phyloP scores from a whole-genome alignment of 2,329 filamentous ascomycete genomes.

The Cryphonectria japonica region DNA sequence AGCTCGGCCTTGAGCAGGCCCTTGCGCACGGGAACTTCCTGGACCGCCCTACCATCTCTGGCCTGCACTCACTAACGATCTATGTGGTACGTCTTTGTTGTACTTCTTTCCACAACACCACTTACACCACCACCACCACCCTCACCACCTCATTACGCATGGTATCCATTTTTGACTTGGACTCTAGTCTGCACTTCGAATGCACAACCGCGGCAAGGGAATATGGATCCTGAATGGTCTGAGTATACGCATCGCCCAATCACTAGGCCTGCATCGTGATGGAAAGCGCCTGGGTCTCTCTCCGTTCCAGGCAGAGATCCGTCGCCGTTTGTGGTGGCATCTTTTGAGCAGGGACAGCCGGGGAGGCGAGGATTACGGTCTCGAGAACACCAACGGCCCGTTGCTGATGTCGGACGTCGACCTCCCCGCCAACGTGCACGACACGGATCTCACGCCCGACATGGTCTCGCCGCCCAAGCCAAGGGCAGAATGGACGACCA shows the following conservation, averaged over 20 bases:
- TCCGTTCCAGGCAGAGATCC: slow-evolving; percentile 58
- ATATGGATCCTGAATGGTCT: slow-evolving; percentile 49
- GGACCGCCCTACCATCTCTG: slow-evolving; percentile 42
- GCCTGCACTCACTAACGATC: slow-evolving; percentile 43
- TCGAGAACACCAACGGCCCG: slow-evolving; percentile 31
- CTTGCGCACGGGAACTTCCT: slow-evolving; percentile 45
- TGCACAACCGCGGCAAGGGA: slow-evolving; percentile 40
- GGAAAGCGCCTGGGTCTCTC: slow-evolving; percentile 50
- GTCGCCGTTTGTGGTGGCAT: slow-evolving; percentile 58
- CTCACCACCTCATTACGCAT: no score
- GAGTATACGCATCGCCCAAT: slow-evolving; percentile 51
- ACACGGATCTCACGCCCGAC: slow-evolving; percentile 52
- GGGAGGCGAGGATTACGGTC: slow-evolving; percentile 46
- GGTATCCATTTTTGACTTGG: slow-evolving; percentile 31
- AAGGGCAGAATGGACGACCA: slow-evolving; percentile 58
- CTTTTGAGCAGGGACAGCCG: slow-evolving; percentile 52
- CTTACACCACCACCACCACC: no score
- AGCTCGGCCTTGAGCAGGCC: slow-evolving; percentile 42
- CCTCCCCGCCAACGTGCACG: slow-evolving; percentile 60
- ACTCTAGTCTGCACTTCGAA: slow-evolving; percentile 37
- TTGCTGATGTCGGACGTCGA: slow-evolving; percentile 45
- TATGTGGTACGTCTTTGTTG: slow-evolving; percentile 41
- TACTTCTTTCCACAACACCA: background rate
- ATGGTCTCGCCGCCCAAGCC: slow-evolving; percentile 53
- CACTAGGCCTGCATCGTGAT: slow-evolving; percentile 46